Base-by-base conservation (phyloP, 2,329 filamentous ascomycete genomes). In the Huntiella bhutanensis region DNA sequence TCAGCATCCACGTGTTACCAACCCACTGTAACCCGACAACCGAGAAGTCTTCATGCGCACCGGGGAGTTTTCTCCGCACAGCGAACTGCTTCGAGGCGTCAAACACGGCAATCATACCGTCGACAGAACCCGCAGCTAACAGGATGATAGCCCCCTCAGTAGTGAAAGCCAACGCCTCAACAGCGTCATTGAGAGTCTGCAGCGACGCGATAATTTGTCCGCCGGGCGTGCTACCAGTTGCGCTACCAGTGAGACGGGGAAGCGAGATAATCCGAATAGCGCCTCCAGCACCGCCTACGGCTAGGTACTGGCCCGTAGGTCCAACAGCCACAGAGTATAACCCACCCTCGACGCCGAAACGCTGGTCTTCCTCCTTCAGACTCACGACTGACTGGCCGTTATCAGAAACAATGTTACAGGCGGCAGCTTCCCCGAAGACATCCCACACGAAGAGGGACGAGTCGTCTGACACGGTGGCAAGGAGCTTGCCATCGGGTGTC, bases 11-110 rank as follows among this genome's bases (percentile, higher is more conserved):
- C 52, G 56, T 58, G 53, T 63, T 59, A 57, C 68, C 67, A 49
- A 93, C 73, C 56, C 94, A 98, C 50, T 95, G 85, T 4, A 96
- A 77, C 63, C 92, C 88, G 51, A 96, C 88, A 15, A 98, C 84
- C 1, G 84, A 80, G 56, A 81, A 80, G n/a, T 84, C 82, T 53
- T 87, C 82, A 59, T 93, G 88, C 1, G 84, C 87, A 43, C 81
- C 80, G 43, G 72, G 70, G 53, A 96, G 83, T 57, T 86, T 78
- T 46, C 84, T 68, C 44, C 91, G 73, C n/a, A 92, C 75, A 2
- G 86, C 82, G 57, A 94, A 96, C 45, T 82, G 77, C 54, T 91
- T 80, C 38, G 80, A 76, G 0, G 81, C 80, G 61, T 98, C 91
- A 59, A 86, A 95, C 2, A 98, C 71, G 7, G 77, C 82, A 51